A percentile compares a stretch with the other conserved stretches of the same genome.
Conservation (phyloP, 1,139 yeast species). For the Kazachstania sp. region DNA sequence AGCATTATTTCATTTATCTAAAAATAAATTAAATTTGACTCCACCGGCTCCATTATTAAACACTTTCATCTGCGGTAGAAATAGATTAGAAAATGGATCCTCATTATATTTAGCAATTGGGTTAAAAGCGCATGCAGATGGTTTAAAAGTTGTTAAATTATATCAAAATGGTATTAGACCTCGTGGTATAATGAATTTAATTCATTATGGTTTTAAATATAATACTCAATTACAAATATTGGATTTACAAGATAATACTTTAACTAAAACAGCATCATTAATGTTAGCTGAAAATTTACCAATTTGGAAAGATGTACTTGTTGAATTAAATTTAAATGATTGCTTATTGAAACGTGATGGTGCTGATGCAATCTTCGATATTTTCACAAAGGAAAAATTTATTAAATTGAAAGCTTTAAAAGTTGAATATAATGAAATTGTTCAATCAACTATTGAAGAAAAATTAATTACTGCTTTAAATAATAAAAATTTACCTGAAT, state of each 20-base stretch:
- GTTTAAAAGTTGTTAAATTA: slow-evolving; percentile 64
- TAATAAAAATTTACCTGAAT: slow-evolving; percentile 47
- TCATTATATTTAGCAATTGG: slow-evolving; percentile 68
- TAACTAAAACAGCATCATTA: slow-evolving; percentile 74
- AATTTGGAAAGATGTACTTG: slow-evolving; percentile 46
- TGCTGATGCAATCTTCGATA: slow-evolving; percentile 44
- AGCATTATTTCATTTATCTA: slow-evolving; percentile 67
- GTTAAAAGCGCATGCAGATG: slow-evolving; percentile 57
- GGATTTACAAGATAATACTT: slow-evolving; percentile 92
- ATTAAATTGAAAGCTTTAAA: slow-evolving; percentile 48
- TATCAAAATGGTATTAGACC: slow-evolving; percentile 97
- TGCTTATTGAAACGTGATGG: slow-evolving; percentile 79
- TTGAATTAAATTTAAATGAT: slow-evolving; percentile 81
- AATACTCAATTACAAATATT: slow-evolving; percentile 56
- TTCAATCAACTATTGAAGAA: slow-evolving; percentile 46
- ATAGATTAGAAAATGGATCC: slow-evolving; percentile 92
- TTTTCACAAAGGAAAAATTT: slow-evolving; percentile 37
- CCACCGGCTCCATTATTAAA: slow-evolving; percentile 42
- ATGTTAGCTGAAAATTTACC: slow-evolving; percentile 56
- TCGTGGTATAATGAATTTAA: slow-evolving; percentile 70
- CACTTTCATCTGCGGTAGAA: slow-evolving; percentile 92
- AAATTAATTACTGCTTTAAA: slow-evolving; percentile 47
- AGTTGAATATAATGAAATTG: slow-evolving; percentile 86
- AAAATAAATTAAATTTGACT: slow-evolving; percentile 41
- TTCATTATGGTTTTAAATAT: slow-evolving; percentile 59